Conservation (phyloP, 345 rosid species). For the Salix koriyanagi region DNA sequence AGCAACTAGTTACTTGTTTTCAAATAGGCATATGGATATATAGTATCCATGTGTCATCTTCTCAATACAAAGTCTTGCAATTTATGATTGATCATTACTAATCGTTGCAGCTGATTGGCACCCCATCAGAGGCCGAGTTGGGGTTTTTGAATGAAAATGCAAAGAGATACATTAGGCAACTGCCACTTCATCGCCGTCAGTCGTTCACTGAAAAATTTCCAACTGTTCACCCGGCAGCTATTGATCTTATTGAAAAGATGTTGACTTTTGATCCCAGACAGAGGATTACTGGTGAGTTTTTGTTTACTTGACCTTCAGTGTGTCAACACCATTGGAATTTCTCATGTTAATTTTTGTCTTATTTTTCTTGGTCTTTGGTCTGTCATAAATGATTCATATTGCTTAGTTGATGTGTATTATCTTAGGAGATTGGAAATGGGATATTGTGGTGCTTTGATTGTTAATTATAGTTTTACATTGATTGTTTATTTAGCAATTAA, state of each 20-base stretch:
- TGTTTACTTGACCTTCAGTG: not conserved
- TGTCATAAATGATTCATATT: not conserved
- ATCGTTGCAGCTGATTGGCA: conserved; percentile 68
- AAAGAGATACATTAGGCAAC: conserved; percentile 64
- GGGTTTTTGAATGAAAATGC: conserved; percentile 72
- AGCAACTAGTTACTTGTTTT: not conserved
- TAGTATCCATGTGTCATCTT: not conserved
- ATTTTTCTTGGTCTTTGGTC: not conserved
- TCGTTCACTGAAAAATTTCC: conserved; percentile 76
- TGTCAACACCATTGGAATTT: not conserved
- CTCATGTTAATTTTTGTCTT: not conserved
- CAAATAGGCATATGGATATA: not conserved
- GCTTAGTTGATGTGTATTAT: not conserved
- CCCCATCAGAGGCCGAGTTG: conserved; percentile 79
- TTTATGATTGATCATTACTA: conserved; percentile 3
- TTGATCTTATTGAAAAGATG: conserved; percentile 89
- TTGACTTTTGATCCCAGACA: conserved; percentile 72
- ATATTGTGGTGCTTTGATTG: not conserved
- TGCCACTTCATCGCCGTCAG: conserved; percentile 53
- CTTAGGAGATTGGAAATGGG: not conserved
- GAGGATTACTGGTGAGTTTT: conserved; percentile 69
- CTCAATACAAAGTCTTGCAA: conserved; percentile 2
- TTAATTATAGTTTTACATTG: not conserved
- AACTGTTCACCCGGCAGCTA: conserved; percentile 55
- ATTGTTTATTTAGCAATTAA: not conserved